Evolutionary conservation across 768 basidiomycete species (phyloP).

Genomic region (Pleurotus giganteus): DNA sequence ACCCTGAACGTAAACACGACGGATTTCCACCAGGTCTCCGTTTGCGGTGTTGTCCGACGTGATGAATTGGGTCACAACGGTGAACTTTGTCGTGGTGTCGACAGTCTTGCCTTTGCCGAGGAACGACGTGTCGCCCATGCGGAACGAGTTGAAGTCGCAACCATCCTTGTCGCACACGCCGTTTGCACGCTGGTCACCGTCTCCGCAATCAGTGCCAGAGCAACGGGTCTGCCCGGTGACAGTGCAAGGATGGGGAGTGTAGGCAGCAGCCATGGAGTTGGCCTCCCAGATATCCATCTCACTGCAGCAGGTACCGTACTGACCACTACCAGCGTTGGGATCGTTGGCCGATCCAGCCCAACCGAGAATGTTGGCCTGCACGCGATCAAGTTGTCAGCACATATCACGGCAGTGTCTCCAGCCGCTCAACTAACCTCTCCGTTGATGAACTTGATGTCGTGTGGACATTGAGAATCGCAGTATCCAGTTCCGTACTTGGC

Average conservation of each 20-base stretch:
- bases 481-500: conserved; percentile 62
- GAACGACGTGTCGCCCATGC: conserved; percentile 39
- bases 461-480: conserved; percentile 64
- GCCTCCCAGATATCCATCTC: conserved; percentile 48
- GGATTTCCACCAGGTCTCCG: conserved; percentile 40
- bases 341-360: conserved; percentile 28
- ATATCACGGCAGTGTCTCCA: too few species aligned
- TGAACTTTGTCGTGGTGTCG: conserved; percentile 37
- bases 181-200: conserved; percentile 24
- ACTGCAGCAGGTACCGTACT: conserved; percentile 36
- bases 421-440: conserved; percentile 52
- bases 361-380: conserved; percentile 33
- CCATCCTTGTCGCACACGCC: conserved; percentile 41
- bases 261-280: conserved; percentile 36
- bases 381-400: neutral
- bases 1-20: conserved; percentile 43
- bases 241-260: conserved; percentile 39
- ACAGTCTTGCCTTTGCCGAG: conserved; percentile 31
- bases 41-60: conserved; percentile 34
- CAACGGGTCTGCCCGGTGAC: conserved; percentile 29
- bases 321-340: conserved; percentile 37
- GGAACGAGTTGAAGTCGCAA: conserved; percentile 48
- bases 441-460: conserved; percentile 62
- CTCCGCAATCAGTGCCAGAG: conserved; percentile 27
- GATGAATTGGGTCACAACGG: conserved; percentile 46